A percentile compares a stretch with the other conserved stretches of the same genome.
phyloP scores from a whole-genome alignment of 257 asterid genomes.

The Salvia hispanica region DNA sequence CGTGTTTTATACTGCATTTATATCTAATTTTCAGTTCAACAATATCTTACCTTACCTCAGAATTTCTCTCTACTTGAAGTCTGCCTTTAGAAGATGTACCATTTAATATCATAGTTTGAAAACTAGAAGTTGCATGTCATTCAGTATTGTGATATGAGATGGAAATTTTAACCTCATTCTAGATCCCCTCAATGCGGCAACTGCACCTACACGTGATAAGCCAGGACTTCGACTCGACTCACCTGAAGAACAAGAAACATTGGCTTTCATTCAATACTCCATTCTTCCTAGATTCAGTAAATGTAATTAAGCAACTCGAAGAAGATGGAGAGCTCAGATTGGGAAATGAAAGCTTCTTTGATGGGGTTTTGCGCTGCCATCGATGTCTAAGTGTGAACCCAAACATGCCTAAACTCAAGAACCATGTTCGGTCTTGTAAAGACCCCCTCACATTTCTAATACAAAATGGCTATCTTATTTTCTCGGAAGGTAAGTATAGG shows the following conservation, averaged over 20 bases:
- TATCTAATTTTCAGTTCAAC: neutral
- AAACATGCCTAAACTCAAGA: conserved; percentile 72
- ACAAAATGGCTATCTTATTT: conserved; percentile 58
- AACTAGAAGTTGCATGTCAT: neutral
- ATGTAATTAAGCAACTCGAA: conserved; percentile 68
- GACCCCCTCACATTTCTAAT: conserved; percentile 57
- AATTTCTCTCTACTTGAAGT: neutral
- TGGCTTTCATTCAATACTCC: conserved; percentile 89
- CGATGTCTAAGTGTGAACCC: conserved; percentile 90
- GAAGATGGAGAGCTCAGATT: conserved; percentile 44
- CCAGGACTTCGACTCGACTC: conserved; percentile 80
- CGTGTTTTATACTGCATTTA: neutral
- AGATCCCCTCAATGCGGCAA: conserved; percentile 92
- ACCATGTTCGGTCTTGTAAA: conserved; percentile 66
- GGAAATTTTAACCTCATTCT: conserved; percentile 23
- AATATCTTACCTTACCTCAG: neutral
- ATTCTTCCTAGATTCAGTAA: conserved; percentile 79
- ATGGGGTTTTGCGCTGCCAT: conserved; percentile 78
- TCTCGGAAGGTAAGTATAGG: conserved; percentile 10
- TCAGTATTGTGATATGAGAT: neutral
- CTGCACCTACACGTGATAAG: conserved; percentile 92
- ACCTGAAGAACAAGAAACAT: conserved; percentile 84
- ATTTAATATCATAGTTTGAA: neutral
- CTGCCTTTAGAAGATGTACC: neutral
- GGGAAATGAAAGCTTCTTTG: conserved; percentile 42